Evolutionary conservation across 164 flowering plant genomes (phyloP), one percentile per base, ranked within the genome.

Genomic region (Dillenia turbinata): DNA sequence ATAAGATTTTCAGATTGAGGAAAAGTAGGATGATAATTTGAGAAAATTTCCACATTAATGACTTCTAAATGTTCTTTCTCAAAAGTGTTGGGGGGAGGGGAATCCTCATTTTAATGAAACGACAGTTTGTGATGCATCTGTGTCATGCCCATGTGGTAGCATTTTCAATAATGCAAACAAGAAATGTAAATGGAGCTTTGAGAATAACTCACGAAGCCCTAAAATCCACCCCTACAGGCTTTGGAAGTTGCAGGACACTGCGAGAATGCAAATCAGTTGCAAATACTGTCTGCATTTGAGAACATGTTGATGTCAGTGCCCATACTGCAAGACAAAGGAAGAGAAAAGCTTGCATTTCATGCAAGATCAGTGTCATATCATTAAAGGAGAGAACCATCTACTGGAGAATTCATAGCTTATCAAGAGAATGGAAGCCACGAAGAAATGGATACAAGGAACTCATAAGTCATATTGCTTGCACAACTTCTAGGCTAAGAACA

Each of bases 211-310:
- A 94, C 96, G 99, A 94, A 60, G 99, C 99, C 69, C 96, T 97
- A 52, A 94, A 94, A 73, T 94, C 99, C 17, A 94, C 97, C 45
- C 96, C 99, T 2, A 79, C 81, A 70, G 96, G 91, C 80, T 81
- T 92, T 12, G 96, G 99, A 70, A 94, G 97, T 67, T 82, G 93
- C 66, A 94, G 65, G 59, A 89, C 88, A 65, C 74, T 73, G 43
- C 97, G 96, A 53, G 96, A 88, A 62, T 86, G 88, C 82, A 94
- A 71, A 75, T 94, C 99, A 63, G 96, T 82, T 9, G 88, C 90
- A 84, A 83, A 94, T 47, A 94, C 88, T 13, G 90, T 86, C 97
- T 94, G 88, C 82, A 80, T 22, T 47, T 12, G 9, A 62, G 14
- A 49, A 62, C 40, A 56, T 49, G 8, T 57, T 57, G 65, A 61